phyloP scores from a whole-genome alignment of 495 filamentous ascomycete genomes.

The Polyplosphaeria fusca region DNA sequence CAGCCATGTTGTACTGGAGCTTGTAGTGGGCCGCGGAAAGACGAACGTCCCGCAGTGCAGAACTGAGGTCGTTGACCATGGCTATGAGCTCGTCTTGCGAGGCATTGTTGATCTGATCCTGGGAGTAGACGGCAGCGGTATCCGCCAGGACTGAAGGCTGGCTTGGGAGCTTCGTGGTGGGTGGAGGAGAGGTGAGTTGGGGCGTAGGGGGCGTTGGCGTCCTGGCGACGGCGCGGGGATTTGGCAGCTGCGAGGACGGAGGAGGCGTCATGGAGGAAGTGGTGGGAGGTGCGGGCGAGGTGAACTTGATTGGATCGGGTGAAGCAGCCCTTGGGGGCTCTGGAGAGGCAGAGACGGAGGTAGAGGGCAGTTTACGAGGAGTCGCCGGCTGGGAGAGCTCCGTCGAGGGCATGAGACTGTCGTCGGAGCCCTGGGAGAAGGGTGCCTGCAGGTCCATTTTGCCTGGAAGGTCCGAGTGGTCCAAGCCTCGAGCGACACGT shows the following conservation, averaged over 20 bases:
- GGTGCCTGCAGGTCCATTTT: constrained; percentile 32
- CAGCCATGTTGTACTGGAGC: constrained; percentile 82
- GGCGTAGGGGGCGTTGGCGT: constrained; percentile 35
- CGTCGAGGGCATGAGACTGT: constrained; percentile 28
- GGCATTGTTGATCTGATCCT: constrained; percentile 60
- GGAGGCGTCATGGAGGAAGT: constrained; percentile 37
- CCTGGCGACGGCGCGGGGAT: constrained; percentile 13
- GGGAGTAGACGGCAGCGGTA: constrained; percentile 38
- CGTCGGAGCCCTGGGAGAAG: constrained; percentile 27
- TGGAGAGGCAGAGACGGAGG: constrained; percentile 20
- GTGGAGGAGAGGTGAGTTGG: constrained; percentile 35
- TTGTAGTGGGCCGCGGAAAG: constrained; percentile 89
- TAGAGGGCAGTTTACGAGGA: constrained; percentile 12
- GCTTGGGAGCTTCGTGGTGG: constrained; percentile 26
- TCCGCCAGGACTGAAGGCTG: constrained; percentile 16
- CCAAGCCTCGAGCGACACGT: constrained; percentile 32
- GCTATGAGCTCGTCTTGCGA: constrained; percentile 55
- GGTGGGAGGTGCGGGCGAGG: constrained; percentile 33
- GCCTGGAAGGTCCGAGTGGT: constrained; percentile 15
- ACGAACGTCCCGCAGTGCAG: constrained; percentile 59
- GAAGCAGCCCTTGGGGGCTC: constrained; percentile 20
- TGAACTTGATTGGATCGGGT: constrained; percentile 28
- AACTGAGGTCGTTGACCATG: constrained; percentile 55
- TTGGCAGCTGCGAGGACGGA: constrained; percentile 31
- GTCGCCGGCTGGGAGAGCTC: constrained; percentile 24